These are phyloP conservation scores for Coemansia sp. DNA, from an alignment of 192 early-diverging fungal genomes.

Conservation along the genomic window DNA sequence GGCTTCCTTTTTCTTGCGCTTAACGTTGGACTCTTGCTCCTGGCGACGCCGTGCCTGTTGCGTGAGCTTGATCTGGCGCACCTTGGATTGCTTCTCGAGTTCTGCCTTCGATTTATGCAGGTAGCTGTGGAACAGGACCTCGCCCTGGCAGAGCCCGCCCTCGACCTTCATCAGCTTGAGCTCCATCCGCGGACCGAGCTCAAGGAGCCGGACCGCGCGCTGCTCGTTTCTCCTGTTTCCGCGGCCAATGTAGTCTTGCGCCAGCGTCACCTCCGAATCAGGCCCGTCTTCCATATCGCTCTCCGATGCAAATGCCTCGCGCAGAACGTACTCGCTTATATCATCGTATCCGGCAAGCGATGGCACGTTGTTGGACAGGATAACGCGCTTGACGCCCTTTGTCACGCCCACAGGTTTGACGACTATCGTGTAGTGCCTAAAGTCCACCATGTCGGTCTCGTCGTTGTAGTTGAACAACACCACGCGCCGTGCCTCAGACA, in stretches of 20 bases:
- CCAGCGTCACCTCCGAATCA: conserved; percentile 79
- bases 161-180: conserved; percentile 86
- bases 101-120: conserved; percentile 73
- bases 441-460: conserved; percentile 80
- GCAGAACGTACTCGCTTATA: conserved; percentile 89
- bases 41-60: conserved; percentile 70
- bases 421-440: conserved; percentile 90
- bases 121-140: conserved; percentile 88
- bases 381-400: conserved; percentile 85
- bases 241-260: conserved; percentile 78
- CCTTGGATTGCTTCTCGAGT: conserved; percentile 62
- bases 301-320: conserved; percentile 81
- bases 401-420: conserved; percentile 87
- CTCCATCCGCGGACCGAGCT: conserved; percentile 91
- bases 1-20: conserved; percentile 71
- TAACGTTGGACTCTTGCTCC: conserved; percentile 84
- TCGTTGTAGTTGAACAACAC: conserved; percentile 89
- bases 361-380: conserved; percentile 72
- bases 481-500: conserved; percentile 85
- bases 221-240: conserved; percentile 76
- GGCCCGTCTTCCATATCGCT: conserved; percentile 92
- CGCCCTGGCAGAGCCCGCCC: conserved; percentile 84
- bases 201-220: conserved; percentile 79
- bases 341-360: conserved; percentile 80
- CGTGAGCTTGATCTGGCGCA: conserved; percentile 60